Conservation (phyloP, 2,329 filamentous ascomycete species). For the Aureobasidium sp. region DNA sequence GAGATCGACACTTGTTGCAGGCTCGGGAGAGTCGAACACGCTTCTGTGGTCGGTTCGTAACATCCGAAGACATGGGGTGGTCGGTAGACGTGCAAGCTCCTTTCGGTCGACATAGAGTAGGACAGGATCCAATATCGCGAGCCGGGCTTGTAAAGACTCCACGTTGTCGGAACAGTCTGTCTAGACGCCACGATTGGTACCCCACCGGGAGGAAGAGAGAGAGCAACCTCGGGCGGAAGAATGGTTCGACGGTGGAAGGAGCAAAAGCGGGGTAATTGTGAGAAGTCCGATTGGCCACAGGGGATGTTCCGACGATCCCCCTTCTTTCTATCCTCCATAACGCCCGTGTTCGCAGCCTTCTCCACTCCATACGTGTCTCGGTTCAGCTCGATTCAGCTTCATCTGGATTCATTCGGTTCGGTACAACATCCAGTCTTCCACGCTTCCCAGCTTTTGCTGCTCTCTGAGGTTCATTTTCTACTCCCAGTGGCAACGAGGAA, state of each 20-base stretch:
- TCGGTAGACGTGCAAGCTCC: no score
- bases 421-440: not conserved
- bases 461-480: no score
- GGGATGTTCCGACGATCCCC: not conserved
- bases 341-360: no score
- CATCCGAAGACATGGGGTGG: not conserved
- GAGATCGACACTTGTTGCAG: conserved; percentile 16
- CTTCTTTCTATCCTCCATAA: not conserved
- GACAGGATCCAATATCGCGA: not conserved
- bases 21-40: conserved; percentile 16
- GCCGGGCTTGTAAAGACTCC: not conserved
- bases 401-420: not conserved
- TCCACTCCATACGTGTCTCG: not conserved
- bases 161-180: not conserved
- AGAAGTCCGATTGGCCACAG: not conserved
- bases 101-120: not conserved
- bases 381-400: not conserved
- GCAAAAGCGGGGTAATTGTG: not conserved
- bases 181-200: not conserved
- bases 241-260: not conserved
- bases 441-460: no score
- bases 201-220: not conserved
- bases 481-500: no score
- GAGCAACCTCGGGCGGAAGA: no score
- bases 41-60: conserved; percentile 5